These are phyloP conservation scores for Lolium perenne DNA, from an alignment of 176 grass and related monocot species.

Conservation along the genomic window DNA sequence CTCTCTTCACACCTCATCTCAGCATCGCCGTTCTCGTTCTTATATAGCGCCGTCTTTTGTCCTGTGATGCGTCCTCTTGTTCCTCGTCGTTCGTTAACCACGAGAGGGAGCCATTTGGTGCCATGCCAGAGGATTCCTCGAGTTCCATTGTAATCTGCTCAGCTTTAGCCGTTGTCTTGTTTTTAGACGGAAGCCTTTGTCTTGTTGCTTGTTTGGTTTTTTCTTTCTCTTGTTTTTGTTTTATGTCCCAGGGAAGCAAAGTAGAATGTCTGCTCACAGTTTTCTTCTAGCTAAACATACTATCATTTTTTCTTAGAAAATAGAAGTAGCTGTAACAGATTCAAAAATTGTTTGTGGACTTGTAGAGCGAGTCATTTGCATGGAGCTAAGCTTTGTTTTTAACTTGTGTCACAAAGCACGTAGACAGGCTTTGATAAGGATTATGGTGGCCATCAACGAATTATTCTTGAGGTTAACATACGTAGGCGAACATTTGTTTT, in stretches of 20 bases:
- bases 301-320: too few species aligned
- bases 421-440: neutral
- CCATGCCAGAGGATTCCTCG: constrained; percentile 20
- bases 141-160: constrained; percentile 30
- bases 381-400: neutral
- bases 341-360: neutral
- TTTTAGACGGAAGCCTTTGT: neutral
- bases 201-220: neutral
- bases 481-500: neutral
- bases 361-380: neutral
- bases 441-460: neutral
- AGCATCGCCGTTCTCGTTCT: neutral
- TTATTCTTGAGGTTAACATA: neutral
- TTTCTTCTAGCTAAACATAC: too few species aligned
- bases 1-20: neutral
- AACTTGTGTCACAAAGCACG: neutral
- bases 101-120: constrained; percentile 49
- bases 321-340: too few species aligned
- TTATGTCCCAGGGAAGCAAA: neutral
- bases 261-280: neutral
- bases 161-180: neutral
- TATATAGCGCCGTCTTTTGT: constrained; percentile 31
- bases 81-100: constrained; percentile 14
- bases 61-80: neutral
- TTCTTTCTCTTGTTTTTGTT: neutral